phyloP scores from a whole-genome alignment of 2,329 filamentous ascomycete species.

The Diaporthe eres region DNA sequence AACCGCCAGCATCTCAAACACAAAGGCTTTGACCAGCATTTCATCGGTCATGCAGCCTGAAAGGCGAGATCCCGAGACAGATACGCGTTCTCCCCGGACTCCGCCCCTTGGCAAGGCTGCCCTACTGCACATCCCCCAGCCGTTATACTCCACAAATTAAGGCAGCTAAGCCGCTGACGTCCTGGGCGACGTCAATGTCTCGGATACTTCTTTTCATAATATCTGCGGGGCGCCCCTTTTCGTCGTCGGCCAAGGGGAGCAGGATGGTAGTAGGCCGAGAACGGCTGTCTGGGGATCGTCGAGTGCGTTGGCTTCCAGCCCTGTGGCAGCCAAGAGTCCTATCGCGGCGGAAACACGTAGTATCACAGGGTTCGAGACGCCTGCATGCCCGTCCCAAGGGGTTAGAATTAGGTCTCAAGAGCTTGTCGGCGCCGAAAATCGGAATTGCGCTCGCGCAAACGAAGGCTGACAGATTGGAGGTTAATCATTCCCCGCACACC shows the following conservation, averaged over 20 bases:
- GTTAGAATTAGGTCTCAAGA: neutral
- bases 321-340: slow-evolving; percentile 14
- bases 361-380: neutral
- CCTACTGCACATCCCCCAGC: neutral
- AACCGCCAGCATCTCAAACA: neutral
- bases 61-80: slow-evolving; percentile 12
- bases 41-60: neutral
- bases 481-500: neutral
- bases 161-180: neutral
- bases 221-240: neutral
- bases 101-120: slow-evolving; percentile 12
- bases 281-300: neutral
- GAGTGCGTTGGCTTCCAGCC: neutral
- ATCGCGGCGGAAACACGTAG: neutral
- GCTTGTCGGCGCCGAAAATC: slow-evolving; percentile 24
- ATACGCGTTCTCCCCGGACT: slow-evolving; percentile 3
- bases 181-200: neutral
- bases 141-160: neutral
- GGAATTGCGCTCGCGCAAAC: neutral
- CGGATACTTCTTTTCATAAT: neutral
- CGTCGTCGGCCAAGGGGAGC: neutral
- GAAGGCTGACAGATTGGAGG: slow-evolving; percentile 4
- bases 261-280: neutral
- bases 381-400: slow-evolving; percentile 6
- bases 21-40: neutral